A percentile compares a stretch with the other conserved stretches of the same genome.
These are phyloP conservation scores for Penicillium argentinense DNA, from an alignment of 495 filamentous ascomycete species.

Conservation along the genomic window DNA sequence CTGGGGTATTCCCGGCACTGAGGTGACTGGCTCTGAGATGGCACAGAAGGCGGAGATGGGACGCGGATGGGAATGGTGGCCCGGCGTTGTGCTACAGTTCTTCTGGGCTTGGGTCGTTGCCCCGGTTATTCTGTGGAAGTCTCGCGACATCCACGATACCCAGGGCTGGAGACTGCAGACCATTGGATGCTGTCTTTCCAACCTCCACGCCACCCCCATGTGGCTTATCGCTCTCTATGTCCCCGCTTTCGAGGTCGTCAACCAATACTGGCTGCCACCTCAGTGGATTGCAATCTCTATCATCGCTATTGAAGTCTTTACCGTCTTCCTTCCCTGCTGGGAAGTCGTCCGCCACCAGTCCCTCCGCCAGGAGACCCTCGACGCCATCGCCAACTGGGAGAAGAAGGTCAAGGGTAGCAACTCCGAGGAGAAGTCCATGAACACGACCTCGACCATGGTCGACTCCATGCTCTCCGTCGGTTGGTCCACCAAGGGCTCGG, in stretches of 20 bases:
- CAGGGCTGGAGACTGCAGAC: constrained; percentile 70
- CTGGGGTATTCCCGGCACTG: constrained; percentile 53
- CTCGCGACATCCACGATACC: constrained; percentile 58
- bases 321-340: constrained; percentile 55
- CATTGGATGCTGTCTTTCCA: constrained; percentile 57
- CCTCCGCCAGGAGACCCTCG: constrained; percentile 41
- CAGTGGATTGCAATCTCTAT: constrained; percentile 60
- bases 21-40: constrained; percentile 34
- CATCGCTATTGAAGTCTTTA: constrained; percentile 52
- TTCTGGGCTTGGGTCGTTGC: constrained; percentile 63
- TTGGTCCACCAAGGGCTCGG: constrained; percentile 32
- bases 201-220: constrained; percentile 62
- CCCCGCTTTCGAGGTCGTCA: constrained; percentile 53
- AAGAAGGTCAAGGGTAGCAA: constrained; percentile 23
- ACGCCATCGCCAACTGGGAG: constrained; percentile 37
- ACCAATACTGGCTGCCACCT: constrained; percentile 52
- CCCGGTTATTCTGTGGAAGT: constrained; percentile 43
- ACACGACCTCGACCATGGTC: constrained; percentile 30
- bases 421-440: constrained; percentile 29
- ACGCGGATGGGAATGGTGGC: constrained; percentile 67
- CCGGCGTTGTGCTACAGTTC: constrained; percentile 62
- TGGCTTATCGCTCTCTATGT: constrained; percentile 64
- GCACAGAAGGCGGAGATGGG: constrained; percentile 41
- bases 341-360: constrained; percentile 52
- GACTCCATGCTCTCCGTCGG: constrained; percentile 35